Base-by-base conservation (phyloP, 2,329 filamentous ascomycete genomes). In the Trichoderma sp. region DNA sequence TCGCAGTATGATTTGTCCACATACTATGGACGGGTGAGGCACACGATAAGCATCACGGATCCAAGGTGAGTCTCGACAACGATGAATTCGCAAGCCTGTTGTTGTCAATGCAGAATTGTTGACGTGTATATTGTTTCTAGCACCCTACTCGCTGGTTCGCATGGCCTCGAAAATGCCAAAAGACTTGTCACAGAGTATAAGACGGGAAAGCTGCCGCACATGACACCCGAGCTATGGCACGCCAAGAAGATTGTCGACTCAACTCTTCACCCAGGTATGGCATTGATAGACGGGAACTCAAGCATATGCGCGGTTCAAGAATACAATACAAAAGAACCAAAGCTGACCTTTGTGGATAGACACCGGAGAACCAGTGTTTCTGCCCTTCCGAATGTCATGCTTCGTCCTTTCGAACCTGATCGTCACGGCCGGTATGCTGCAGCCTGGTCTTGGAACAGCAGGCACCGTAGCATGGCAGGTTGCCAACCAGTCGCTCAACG, bases 241-340 rank as follows among this genome's bases (percentile, higher is more conserved):
- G 96, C 96, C 58, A 99, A 99, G 88, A 98, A 98, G 87, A 90
- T 97, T 75, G 93, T 98, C 71, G 96, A 99, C 82, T 95, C 96
- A 73, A 99, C 96, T 15, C 84, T 99, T 75, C 96, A 99, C 81
- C 96, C 96, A 75, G 94, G 94, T 97, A 89, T 75, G 86, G 57
- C 57, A 34, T 59, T 73, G 69, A 26, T 57, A 55, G 32, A 36
- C 17, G 47, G 23, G 47, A 39, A 23, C n/a, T 20, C 34, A 20
- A 23, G 20, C 62, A 58, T 47, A 59, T 39, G n/a, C n/a, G 26
- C 26, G 26, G 26, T 26, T 26, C 26, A 26, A 26, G 26, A 26
- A 26, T 23, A 23, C 23, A 26, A 26, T 53, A 15, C 7, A 32
- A 8, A 3, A 26, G 17, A 57, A 39, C 8, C 12, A 59, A 47